These are phyloP conservation scores for Torulaspora gathmanii DNA, from an alignment of 805 yeast genomes.

Conservation along the genomic window DNA sequence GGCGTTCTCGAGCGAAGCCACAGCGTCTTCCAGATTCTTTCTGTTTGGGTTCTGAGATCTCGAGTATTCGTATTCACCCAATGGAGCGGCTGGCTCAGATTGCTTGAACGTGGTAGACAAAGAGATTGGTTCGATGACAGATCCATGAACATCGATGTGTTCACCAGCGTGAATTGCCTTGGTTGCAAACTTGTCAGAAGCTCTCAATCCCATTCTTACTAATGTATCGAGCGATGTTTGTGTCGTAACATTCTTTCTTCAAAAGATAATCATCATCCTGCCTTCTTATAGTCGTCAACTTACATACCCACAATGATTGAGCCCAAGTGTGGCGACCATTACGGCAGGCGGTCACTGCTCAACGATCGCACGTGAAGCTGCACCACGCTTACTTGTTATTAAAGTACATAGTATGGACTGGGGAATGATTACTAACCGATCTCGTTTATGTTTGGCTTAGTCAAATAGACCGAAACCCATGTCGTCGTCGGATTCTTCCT, in stretches of 20 bases:
- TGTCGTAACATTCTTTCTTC: no score
- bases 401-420: background rate
- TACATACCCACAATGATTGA: no score
- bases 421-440: background rate
- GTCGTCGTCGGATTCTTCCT: conserved; percentile 69
- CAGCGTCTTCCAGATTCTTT: conserved; percentile 69
- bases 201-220: conserved; percentile 22
- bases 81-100: conserved; percentile 66
- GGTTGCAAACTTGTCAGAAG: conserved; percentile 56
- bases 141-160: conserved; percentile 71
- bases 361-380: conserved; percentile 4
- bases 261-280: background rate
- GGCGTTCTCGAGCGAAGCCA: conserved; percentile 75
- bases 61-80: conserved; percentile 78
- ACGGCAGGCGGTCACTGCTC: no score
- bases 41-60: conserved; percentile 86
- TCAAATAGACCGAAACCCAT: conserved; percentile 99
- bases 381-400: conserved; percentile 2
- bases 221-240: conserved; percentile 1
- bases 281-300: background rate
- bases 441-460: conserved; percentile 42
- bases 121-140: conserved; percentile 80
- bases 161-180: conserved; percentile 83
- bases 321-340: background rate
- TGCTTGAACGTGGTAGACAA: conserved; percentile 84